Conservation (phyloP, 2,329 filamentous ascomycete genomes). For the Aspergillus novoparasiticus region DNA sequence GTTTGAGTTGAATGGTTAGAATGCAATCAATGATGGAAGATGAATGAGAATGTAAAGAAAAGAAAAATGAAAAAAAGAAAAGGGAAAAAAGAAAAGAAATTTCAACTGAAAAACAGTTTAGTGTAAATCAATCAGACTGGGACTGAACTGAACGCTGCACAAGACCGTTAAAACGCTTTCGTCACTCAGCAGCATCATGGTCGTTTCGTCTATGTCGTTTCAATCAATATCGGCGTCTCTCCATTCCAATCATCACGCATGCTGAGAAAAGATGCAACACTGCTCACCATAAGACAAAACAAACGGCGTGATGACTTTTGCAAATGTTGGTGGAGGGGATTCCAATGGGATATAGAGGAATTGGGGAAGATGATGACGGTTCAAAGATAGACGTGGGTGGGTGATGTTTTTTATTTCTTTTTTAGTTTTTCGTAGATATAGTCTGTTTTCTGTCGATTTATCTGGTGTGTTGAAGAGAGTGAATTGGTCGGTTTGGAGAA, state of each 20-base stretch:
- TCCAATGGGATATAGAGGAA: constrained; percentile 7
- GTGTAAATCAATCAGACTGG: constrained; percentile 5
- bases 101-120: constrained; percentile 9
- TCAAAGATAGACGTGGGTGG: background rate
- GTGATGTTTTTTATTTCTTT: constrained; percentile 11
- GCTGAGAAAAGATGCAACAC: constrained; percentile 15
- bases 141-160: constrained; percentile 18
- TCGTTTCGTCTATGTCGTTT: constrained; percentile 27
- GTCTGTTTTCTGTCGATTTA: background rate
- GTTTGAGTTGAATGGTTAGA: background rate
- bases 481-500: constrained; percentile 12
- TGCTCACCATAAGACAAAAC: constrained; percentile 15
- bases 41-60: background rate
- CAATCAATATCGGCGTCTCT: constrained; percentile 27
- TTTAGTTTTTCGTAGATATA: constrained; percentile 10
- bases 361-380: constrained; percentile 3
- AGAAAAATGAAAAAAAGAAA: constrained; percentile 8
- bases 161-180: constrained; percentile 14
- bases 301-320: constrained; percentile 15
- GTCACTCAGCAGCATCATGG: constrained; percentile 19
- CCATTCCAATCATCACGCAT: constrained; percentile 27
- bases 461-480: constrained; percentile 3
- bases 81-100: constrained; percentile 8
- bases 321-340: constrained; percentile 7
- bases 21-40: background rate